Evolutionary conservation across 2,329 filamentous ascomycete species (phyloP).

Genomic region (Colletotrichum truncatum): DNA sequence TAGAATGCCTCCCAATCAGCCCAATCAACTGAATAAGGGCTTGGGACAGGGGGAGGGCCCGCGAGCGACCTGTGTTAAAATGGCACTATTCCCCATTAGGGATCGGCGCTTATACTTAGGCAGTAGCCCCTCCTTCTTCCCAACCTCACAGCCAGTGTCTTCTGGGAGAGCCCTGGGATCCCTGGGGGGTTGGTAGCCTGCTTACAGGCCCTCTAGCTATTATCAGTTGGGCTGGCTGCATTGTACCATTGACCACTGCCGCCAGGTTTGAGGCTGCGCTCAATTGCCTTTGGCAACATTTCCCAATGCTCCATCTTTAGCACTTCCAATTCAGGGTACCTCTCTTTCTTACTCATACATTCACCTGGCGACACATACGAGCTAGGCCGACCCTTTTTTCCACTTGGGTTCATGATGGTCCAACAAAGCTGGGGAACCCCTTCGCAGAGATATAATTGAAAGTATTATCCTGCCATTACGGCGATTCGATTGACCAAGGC

Average conservation of each 20-base stretch:
- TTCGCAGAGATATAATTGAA: not conserved
- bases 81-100: not conserved
- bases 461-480: not conserved
- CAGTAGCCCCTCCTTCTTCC: not conserved
- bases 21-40: not conserved
- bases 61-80: not conserved
- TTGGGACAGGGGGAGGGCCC: not conserved
- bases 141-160: not conserved
- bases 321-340: not conserved
- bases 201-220: not conserved
- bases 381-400: too few species aligned
- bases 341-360: not conserved
- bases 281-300: not conserved
- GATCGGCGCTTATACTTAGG: not conserved
- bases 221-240: not conserved
- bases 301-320: not conserved
- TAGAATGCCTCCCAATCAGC: too few species aligned
- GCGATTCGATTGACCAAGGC: not conserved
- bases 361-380: not conserved
- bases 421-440: not conserved
- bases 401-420: not conserved
- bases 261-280: not conserved
- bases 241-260: too few species aligned
- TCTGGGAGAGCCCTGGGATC: not conserved
- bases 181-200: too few species aligned